phyloP scores from a whole-genome alignment of 208 protist species.

The Leishmania amazonensis region DNA sequence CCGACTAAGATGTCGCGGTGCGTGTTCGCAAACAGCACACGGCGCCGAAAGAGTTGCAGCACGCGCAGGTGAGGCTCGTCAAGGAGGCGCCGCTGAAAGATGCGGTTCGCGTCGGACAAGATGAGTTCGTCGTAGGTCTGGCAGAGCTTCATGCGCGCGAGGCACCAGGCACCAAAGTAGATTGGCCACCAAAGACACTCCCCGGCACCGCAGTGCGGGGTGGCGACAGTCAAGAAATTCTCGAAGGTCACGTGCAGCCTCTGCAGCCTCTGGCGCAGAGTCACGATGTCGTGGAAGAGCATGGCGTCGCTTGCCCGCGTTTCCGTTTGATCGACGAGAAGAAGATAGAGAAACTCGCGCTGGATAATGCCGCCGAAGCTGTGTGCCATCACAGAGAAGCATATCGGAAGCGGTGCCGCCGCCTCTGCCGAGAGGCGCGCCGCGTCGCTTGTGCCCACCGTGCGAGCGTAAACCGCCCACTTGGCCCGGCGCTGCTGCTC shows the following conservation, averaged over 20 bases:
- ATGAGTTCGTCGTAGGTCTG: conserved; percentile 60
- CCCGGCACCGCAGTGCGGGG: conserved; percentile 65
- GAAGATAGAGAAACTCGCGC: conserved; percentile 64
- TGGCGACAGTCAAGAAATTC: conserved; percentile 68
- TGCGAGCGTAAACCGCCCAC: conserved; percentile 17
- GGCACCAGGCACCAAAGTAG: conserved; percentile 50
- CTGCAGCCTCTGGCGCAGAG: conserved; percentile 34
- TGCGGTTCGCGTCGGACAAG: conserved; percentile 35
- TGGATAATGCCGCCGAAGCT: conserved; percentile 73
- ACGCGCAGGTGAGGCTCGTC: conserved; percentile 46
- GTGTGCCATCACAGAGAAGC: conserved; percentile 68
- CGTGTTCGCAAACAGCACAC: conserved; percentile 73
- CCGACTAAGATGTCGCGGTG: conserved; percentile 74
- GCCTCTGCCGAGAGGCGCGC: conserved; percentile 12
- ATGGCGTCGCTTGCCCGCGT: conserved; percentile 7
- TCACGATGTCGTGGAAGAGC: conserved; percentile 26
- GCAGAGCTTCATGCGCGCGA: conserved; percentile 36
- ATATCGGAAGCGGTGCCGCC: conserved; percentile 29
- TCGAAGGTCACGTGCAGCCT: conserved; percentile 42
- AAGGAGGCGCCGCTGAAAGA: conserved; percentile 49
- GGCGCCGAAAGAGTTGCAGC: conserved; percentile 53
- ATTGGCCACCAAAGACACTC: conserved; percentile 55
- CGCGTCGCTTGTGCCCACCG: conserved; percentile 8
- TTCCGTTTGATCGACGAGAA: conserved; percentile 40
- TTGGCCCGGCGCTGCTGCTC: conserved; percentile 21